These are phyloP conservation scores for Fusarium oligoseptatum DNA, from an alignment of 2,329 filamentous ascomycete species.

Conservation along the genomic window DNA sequence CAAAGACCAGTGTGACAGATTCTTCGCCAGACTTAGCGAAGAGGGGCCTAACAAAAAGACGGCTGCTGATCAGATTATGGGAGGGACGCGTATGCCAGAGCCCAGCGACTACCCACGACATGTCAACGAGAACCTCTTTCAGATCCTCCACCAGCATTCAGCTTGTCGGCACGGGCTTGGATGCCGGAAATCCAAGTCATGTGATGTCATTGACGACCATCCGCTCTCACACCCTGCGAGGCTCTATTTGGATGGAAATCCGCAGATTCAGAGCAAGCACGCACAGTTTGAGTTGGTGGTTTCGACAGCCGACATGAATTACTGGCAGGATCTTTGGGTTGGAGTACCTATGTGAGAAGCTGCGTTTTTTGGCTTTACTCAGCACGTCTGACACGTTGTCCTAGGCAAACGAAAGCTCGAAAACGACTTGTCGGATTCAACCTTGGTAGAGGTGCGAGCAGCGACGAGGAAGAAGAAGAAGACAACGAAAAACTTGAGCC, in stretches of 20 bases:
- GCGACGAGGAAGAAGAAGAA: not conserved
- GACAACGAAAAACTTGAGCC: too few species aligned
- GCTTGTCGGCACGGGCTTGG: not conserved
- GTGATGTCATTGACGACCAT: not conserved
- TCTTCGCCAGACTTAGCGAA: not conserved
- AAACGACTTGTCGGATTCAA: not conserved
- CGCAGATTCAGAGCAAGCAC: not conserved
- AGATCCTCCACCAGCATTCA: not conserved
- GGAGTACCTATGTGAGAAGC: not conserved
- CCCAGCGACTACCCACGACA: not conserved
- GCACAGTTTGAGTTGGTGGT: not conserved
- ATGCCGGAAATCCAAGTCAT: not conserved
- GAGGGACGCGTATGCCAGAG: not conserved
- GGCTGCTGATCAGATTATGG: not conserved
- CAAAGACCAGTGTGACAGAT: not conserved
- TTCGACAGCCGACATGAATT: not conserved
- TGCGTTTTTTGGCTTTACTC: too few species aligned
- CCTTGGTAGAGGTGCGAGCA: not conserved
- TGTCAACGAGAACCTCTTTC: not conserved
- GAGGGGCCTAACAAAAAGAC: not conserved
- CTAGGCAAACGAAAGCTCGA: not conserved
- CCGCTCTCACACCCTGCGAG: not conserved
- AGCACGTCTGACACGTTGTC: too few species aligned
- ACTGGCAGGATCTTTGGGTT: not conserved
- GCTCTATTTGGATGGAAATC: not conserved